Evolutionary conservation across 2,329 filamentous ascomycete genomes (phyloP).

Genomic region (Beauveria sp.): DNA sequence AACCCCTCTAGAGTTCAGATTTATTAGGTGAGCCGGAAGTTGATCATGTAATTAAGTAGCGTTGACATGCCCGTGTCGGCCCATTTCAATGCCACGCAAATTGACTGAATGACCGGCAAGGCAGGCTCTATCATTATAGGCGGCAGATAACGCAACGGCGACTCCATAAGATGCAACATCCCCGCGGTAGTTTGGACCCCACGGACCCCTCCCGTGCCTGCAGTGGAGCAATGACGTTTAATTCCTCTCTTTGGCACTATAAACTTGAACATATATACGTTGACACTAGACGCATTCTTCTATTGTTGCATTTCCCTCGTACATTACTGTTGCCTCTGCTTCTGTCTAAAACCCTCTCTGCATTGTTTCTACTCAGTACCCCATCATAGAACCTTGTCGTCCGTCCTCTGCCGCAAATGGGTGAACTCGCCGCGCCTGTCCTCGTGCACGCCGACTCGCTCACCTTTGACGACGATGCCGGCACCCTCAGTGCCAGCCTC

Average conservation of each 20-base stretch:
- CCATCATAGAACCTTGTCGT: background rate
- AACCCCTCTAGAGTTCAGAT: too few species aligned
- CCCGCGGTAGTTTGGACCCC: background rate
- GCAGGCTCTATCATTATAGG: background rate
- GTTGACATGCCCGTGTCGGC: background rate
- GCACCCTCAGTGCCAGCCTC: constrained; percentile 16
- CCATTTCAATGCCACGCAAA: too few species aligned
- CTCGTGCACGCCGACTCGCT: constrained; percentile 7
- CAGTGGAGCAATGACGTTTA: background rate
- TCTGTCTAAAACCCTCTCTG: too few species aligned
- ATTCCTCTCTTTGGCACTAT: background rate
- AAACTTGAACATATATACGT: background rate
- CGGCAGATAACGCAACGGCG: background rate
- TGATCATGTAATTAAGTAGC: too few species aligned
- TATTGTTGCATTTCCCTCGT: background rate
- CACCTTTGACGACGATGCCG: constrained; percentile 18
- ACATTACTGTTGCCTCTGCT: background rate
- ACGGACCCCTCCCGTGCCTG: background rate
- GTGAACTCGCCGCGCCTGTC: background rate
- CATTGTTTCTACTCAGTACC: background rate
- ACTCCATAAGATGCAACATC: constrained; percentile 3
- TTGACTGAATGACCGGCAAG: too few species aligned
- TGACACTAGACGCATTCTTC: background rate
- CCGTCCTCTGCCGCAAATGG: background rate
- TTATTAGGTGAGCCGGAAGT: too few species aligned